Evolutionary conservation across 2,329 filamentous ascomycete species (phyloP), one percentile per base, ranked within the genome.

Genomic region (Grosmannia huntii): DNA sequence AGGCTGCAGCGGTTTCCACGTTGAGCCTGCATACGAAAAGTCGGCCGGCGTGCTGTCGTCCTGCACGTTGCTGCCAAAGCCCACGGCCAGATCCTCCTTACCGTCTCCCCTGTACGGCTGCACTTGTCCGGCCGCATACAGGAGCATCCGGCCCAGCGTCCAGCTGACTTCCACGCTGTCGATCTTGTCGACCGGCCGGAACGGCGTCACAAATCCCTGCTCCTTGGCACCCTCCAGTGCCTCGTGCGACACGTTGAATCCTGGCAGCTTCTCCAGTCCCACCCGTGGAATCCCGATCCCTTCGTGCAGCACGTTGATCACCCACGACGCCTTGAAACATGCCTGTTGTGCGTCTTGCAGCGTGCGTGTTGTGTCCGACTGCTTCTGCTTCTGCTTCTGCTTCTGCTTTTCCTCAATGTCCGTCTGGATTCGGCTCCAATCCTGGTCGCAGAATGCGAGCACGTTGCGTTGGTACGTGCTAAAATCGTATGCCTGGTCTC

Each of bases 321-420:
- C 76, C 94, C 95, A 99, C 5, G 90, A 94, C 0, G 94, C 91
- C 70, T 99, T 99, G 78, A 99, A 99, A 70, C 94, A 99, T 1
- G 95, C 88, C 67, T 95, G 85, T 63, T 86, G 82, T 5, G 91
- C 91, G 55, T 85, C 87, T 65, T 86, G 82, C 1, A 90, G 80
- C 63, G 91, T 90, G 62, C 88, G 83, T 25, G 36, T 2, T 51
- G 48, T 50, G 25, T 48, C 38, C 14, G 50, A 68, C 10, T 78
- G 74, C 5, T 96, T 73, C 25, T 82, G 84, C 12, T 94, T 46
- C 52, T 54, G 54, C 14, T 53, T 68, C 11, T 78, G 73, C 5
- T 96, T 73, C 25, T 78, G 73, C 5, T 96, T 73, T 23, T 82
- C 84, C 12, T 94, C 12, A 5, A 59, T 73, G n/a, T 82, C 85